These are phyloP conservation scores for Ustilago esculenta DNA, from an alignment of 1,284 basidiomycete genomes.

Conservation along the genomic window DNA sequence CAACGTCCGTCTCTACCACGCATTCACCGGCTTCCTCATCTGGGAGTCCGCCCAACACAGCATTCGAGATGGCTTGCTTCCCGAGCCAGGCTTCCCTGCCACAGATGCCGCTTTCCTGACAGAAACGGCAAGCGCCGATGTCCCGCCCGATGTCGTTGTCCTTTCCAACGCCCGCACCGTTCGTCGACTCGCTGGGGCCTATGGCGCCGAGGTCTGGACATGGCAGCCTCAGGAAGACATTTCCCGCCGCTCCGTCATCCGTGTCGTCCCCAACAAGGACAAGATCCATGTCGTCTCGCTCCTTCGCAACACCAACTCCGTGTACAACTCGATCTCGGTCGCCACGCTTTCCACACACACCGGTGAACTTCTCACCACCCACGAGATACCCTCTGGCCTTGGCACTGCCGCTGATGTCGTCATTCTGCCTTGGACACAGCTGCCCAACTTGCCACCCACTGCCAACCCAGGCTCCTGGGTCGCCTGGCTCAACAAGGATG, in stretches of 20 bases:
- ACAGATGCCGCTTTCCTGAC: constrained; percentile 53
- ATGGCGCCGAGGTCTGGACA: constrained; percentile 23
- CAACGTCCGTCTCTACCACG: constrained; percentile 77
- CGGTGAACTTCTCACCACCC: constrained; percentile 44
- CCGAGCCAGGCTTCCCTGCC: constrained; percentile 34
- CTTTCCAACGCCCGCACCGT: constrained; percentile 52
- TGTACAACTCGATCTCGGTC: constrained; percentile 35
- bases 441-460: constrained; percentile 40
- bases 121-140: constrained; percentile 9
- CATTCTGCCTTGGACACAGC: constrained; percentile 43
- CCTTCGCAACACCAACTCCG: constrained; percentile 31
- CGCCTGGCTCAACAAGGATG: constrained; percentile 59
- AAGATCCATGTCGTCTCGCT: constrained; percentile 51
- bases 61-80: constrained; percentile 34
- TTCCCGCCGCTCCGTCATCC: constrained; percentile 33
- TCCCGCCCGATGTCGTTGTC: constrained; percentile 39
- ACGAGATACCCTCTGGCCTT: constrained; percentile 40
- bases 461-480: constrained; percentile 55
- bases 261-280: constrained; percentile 36
- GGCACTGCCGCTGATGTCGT: constrained; percentile 37
- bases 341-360: constrained; percentile 41
- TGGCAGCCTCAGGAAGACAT: constrained; percentile 37
- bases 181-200: constrained; percentile 32
- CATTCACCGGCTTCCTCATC: constrained; percentile 75
- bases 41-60: constrained; percentile 72